Evolutionary conservation across 2,329 filamentous ascomycete species (phyloP), one percentile per base, ranked within the genome.

Genomic region (Fusarium algeriense): DNA sequence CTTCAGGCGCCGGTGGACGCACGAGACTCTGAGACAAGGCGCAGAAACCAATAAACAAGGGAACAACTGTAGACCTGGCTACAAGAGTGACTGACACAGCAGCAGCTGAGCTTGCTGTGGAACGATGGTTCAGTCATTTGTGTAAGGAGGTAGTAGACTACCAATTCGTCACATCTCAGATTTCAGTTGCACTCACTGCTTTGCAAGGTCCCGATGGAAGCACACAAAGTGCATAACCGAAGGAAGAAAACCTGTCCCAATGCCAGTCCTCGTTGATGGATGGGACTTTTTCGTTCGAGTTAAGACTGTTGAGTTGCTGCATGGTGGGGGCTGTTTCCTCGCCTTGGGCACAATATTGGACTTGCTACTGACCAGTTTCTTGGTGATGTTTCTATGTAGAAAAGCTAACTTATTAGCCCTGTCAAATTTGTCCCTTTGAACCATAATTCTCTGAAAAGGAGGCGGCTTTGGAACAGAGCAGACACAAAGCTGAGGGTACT

Each of bases 1-100:
- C 71, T 76, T 70, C 70, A 75, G 70, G 63, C 67, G 60, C 66
- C 53, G 60, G 58, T 67, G 61, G 44, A 58, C 48, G 55, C 45
- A 63, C 67, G 55, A 70, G 63, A 70, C 53, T 60, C 46, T 57
- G 55, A 69, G 68, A 70, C 67, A 69, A 53, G 58, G 28, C 57
- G 41, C 20, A 35, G 19, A 48, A 41, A 20, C 58, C 45, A 63
- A 63, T 67, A 54, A 45, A 41, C 28, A 49, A 44, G 41, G 61
- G 26, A 17, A 58, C 19, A 34, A 26, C 34, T n/a, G 20, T 50
- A 45, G 23, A 34, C 46, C 35, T 46, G 38, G 30, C 20, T 28
- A 58, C 34, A n/a, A 52, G 48, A 66, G 52, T 57, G 28, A 53
- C 52, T 20, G 30, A 30, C 43, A 71, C 50, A 53, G 48, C 69